Conservation (phyloP, 805 yeast species). For the Candida parachauliodes region DNA sequence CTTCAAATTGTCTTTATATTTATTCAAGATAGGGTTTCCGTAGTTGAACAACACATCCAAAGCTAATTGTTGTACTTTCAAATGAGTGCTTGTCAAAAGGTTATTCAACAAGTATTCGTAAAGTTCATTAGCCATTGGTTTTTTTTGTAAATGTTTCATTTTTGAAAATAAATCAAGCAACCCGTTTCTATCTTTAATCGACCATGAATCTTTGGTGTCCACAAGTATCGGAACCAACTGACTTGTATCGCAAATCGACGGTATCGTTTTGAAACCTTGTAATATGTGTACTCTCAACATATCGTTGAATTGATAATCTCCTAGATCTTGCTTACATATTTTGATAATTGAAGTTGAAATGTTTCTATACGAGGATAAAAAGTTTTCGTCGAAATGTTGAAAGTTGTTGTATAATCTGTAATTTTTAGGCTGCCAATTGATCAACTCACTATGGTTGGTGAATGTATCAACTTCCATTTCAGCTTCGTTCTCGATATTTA, state of each 20-base stretch:
- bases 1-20: conserved; percentile 68
- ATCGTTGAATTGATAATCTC: conserved; percentile 35
- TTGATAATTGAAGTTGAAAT: conserved; percentile 35
- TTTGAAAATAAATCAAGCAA: conserved; percentile 60
- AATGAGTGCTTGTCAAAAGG: conserved; percentile 57
- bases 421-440: conserved; percentile 44
- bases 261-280: conserved; percentile 53
- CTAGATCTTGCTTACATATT: conserved; percentile 31
- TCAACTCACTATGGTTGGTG: conserved; percentile 10
- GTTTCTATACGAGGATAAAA: conserved; percentile 26
- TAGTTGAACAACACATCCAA: conserved; percentile 65
- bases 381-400: conserved; percentile 18
- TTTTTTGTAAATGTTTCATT: conserved; percentile 60
- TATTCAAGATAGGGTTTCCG: conserved; percentile 53
- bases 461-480: conserved; percentile 6
- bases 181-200: conserved; percentile 50
- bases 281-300: conserved; percentile 55
- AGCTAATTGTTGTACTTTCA: conserved; percentile 68
- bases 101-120: conserved; percentile 45
- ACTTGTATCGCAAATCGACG: conserved; percentile 65
- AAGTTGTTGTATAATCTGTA: conserved; percentile 42
- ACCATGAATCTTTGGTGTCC: conserved; percentile 34
- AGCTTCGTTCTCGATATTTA: conserved; percentile 14
- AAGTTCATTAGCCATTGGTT: conserved; percentile 51
- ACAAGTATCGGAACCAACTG: conserved; percentile 58